These are phyloP conservation scores for Aspergillus nomiae DNA, from an alignment of 2,329 filamentous ascomycete genomes.

Conservation along the genomic window DNA sequence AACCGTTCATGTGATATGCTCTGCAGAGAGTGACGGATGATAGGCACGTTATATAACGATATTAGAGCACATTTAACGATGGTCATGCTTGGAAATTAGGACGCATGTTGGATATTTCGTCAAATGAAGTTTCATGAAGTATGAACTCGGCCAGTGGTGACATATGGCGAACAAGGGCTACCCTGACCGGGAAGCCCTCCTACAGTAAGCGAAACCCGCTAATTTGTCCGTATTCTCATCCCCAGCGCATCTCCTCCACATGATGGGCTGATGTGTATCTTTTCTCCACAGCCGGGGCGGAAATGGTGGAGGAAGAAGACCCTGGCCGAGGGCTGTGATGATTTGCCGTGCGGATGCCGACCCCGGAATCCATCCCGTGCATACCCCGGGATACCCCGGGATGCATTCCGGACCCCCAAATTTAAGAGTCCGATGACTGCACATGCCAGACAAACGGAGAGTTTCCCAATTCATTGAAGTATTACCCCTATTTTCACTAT, in stretches of 20 bases:
- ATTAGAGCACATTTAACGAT: conserved; percentile 36
- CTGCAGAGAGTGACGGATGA: conserved; percentile 20
- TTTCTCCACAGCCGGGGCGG: background rate
- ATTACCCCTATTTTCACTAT: background rate
- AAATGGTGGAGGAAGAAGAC: background rate
- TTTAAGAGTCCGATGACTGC: conserved; percentile 10
- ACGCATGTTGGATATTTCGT: background rate
- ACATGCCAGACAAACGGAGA: conserved; percentile 8
- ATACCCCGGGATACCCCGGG: conserved; percentile 8
- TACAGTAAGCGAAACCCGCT: background rate
- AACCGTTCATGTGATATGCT: conserved; percentile 19
- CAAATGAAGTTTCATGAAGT: background rate
- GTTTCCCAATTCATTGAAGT: conserved; percentile 11
- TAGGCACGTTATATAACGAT: conserved; percentile 39
- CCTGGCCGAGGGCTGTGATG: background rate
- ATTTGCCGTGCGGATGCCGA: conserved; percentile 4
- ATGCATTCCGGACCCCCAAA: conserved; percentile 17
- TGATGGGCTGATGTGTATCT: background rate
- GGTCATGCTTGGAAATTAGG: conserved; percentile 12
- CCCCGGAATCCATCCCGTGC: conserved; percentile 18
- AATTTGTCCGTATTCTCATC: background rate
- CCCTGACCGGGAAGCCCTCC: background rate
- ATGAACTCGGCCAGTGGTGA: background rate
- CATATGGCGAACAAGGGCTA: background rate
- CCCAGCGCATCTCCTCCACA: background rate